These are phyloP conservation scores for Arthrobotrys musiformis DNA, from an alignment of 2,329 filamentous ascomycete species.

Conservation along the genomic window DNA sequence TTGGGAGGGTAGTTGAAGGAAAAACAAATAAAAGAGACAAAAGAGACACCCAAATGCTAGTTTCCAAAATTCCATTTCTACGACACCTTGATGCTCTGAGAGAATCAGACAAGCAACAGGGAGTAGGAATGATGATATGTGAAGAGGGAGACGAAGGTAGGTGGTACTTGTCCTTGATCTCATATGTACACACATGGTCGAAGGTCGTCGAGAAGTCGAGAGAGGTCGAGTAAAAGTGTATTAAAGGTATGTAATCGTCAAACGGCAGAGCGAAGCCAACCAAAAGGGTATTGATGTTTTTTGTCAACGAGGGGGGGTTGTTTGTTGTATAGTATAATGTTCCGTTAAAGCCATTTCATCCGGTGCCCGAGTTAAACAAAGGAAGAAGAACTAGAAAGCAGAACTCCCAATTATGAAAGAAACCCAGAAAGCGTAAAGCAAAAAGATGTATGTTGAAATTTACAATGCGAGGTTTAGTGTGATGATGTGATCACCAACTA, in stretches of 20 bases:
- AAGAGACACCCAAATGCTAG: conserved; percentile 30
- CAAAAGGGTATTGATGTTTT: conserved; percentile 14
- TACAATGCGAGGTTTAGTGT: conserved; percentile 49
- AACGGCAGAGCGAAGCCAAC: conserved; percentile 39
- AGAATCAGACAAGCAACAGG: conserved; percentile 15
- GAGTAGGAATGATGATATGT: conserved; percentile 34
- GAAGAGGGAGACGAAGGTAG: conserved; percentile 30
- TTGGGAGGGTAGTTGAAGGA: conserved; percentile 6
- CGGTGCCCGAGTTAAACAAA: conserved; percentile 48
- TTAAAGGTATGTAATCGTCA: conserved; percentile 54
- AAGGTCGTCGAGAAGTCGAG: conserved; percentile 56
- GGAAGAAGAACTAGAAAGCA: conserved; percentile 35
- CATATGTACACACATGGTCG: conserved; percentile 57
- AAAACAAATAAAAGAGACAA: conserved; percentile 9
- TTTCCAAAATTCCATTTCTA: conserved; percentile 33
- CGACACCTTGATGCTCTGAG: conserved; percentile 39
- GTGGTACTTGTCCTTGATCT: conserved; percentile 58
- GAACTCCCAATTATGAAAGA: conserved; percentile 56
- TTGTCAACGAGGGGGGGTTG: conserved; percentile 20
- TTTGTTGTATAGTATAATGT: conserved; percentile 51
- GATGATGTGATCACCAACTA: conserved; percentile 62
- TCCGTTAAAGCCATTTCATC: conserved; percentile 56
- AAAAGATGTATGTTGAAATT: conserved; percentile 51
- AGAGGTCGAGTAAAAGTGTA: conserved; percentile 51
- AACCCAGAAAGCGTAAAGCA: conserved; percentile 53